Evolutionary conservation across 2,329 filamentous ascomycete genomes (phyloP).

Genomic region (Tolypocladium inflatum): DNA sequence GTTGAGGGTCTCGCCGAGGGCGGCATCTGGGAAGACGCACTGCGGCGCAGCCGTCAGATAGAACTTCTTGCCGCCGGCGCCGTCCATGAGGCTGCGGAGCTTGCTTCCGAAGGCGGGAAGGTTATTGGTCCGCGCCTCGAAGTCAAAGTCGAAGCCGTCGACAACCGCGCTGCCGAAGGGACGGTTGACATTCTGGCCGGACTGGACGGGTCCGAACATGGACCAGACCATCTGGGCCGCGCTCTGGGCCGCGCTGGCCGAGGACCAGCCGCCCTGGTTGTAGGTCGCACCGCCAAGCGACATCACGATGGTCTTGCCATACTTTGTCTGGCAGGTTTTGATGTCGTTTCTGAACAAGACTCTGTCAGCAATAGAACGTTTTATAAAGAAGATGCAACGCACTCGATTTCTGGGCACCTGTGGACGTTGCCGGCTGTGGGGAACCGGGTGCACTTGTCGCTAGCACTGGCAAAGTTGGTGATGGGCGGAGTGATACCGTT

Average conservation of each 20-base stretch:
- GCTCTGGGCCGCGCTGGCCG: constrained; percentile 35
- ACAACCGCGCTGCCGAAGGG: constrained; percentile 58
- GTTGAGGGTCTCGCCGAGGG: constrained; percentile 46
- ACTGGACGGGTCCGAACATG: constrained; percentile 52
- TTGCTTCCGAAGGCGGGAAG: constrained; percentile 50
- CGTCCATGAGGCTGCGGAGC: constrained; percentile 46
- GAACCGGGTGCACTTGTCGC: constrained; percentile 50
- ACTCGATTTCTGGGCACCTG: constrained; percentile 57
- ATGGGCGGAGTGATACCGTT: constrained; percentile 44
- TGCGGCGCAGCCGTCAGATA: constrained; percentile 59
- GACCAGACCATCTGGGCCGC: constrained; percentile 58
- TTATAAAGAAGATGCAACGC: constrained; percentile 14
- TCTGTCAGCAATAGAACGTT: background rate
- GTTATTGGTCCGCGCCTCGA: constrained; percentile 52
- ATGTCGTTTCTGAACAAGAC: constrained; percentile 34
- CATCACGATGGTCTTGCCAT: constrained; percentile 61
- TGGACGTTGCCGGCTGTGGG: constrained; percentile 41
- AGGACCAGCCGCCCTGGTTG: constrained; percentile 56
- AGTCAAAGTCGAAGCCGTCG: constrained; percentile 72
- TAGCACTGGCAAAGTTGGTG: constrained; percentile 56
- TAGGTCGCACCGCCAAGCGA: constrained; percentile 66
- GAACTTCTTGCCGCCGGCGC: constrained; percentile 43
- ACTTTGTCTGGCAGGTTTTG: constrained; percentile 46
- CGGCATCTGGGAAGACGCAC: constrained; percentile 55
- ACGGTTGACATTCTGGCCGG: constrained; percentile 37